phyloP scores from a whole-genome alignment of 1,284 basidiomycete species.

The Malassezia nana region DNA sequence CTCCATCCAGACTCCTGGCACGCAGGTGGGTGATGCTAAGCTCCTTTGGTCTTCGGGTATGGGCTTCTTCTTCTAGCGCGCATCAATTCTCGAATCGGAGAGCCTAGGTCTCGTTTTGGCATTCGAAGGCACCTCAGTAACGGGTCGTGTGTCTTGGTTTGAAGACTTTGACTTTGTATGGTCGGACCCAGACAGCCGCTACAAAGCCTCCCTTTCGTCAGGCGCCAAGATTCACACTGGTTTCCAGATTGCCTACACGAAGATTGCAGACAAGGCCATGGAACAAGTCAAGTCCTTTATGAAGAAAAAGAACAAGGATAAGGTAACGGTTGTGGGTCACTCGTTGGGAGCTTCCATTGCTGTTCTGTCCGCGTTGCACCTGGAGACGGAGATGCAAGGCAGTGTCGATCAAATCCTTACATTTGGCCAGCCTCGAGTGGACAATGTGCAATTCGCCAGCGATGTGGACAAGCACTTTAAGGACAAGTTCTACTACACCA shows the following conservation, averaged over 20 bases:
- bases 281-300: constrained; percentile 23
- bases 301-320: constrained; percentile 15
- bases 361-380: constrained; percentile 31
- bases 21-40: constrained; percentile 19
- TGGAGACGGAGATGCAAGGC: constrained; percentile 20
- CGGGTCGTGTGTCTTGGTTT: constrained; percentile 18
- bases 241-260: constrained; percentile 31
- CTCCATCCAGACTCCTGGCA: not conserved
- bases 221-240: constrained; percentile 23
- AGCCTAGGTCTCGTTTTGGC: constrained; percentile 24
- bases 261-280: constrained; percentile 21
- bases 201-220: not conserved
- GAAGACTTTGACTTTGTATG: constrained; percentile 24
- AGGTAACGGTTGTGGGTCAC: constrained; percentile 27
- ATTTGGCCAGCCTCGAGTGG: constrained; percentile 30
- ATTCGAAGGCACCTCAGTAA: constrained; percentile 32
- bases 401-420: constrained; percentile 18
- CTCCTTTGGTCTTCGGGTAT: constrained; percentile 27
- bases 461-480: constrained; percentile 24
- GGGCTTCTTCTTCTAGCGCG: constrained; percentile 20
- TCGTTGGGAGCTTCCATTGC: constrained; percentile 34
- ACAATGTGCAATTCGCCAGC: constrained; percentile 25
- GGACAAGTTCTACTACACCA: constrained; percentile 24
- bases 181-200: not conserved
- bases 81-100: constrained; percentile 26